These are phyloP conservation scores for Oxalis stricta DNA, from an alignment of 441 rosid species.

Conservation along the genomic window DNA sequence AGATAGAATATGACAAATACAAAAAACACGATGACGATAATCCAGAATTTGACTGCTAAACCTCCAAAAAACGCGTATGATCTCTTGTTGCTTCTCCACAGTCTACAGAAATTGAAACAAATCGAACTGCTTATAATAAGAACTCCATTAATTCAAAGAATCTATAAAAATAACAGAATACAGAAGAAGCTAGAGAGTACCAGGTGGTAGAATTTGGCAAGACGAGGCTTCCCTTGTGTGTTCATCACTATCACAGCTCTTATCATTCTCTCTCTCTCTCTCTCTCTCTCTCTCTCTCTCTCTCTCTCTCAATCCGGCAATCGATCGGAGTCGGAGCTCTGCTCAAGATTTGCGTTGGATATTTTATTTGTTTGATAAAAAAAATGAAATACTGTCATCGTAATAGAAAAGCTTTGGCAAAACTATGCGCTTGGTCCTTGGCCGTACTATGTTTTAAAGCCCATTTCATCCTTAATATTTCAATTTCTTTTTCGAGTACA, in stretches of 20 bases:
- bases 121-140: too few species aligned
- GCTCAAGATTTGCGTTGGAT: too few species aligned
- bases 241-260: slow-evolving; percentile 81
- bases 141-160: too few species aligned
- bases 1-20: neutral
- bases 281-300: neutral
- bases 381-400: too few species aligned
- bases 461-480: too few species aligned
- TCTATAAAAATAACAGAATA: too few species aligned
- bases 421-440: too few species aligned
- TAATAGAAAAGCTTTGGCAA: too few species aligned
- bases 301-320: neutral
- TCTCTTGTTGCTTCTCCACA: slow-evolving; percentile 81
- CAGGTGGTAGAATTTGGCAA: slow-evolving; percentile 82
- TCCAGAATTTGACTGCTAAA: slow-evolving; percentile 6
- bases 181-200: slow-evolving; percentile 4
- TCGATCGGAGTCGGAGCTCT: too few species aligned
- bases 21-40: neutral
- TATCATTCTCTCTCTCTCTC: slow-evolving; percentile 32
- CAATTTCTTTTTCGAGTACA: too few species aligned
- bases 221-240: slow-evolving; percentile 89
- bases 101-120: slow-evolving; percentile 28
- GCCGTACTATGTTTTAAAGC: too few species aligned
- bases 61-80: slow-evolving; percentile 77
- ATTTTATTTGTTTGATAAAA: too few species aligned